A percentile compares a stretch with the other conserved stretches of the same genome.
Evolutionary conservation across 2,329 filamentous ascomycete genomes (phyloP).

Genomic region (Fusarium mexicanum): DNA sequence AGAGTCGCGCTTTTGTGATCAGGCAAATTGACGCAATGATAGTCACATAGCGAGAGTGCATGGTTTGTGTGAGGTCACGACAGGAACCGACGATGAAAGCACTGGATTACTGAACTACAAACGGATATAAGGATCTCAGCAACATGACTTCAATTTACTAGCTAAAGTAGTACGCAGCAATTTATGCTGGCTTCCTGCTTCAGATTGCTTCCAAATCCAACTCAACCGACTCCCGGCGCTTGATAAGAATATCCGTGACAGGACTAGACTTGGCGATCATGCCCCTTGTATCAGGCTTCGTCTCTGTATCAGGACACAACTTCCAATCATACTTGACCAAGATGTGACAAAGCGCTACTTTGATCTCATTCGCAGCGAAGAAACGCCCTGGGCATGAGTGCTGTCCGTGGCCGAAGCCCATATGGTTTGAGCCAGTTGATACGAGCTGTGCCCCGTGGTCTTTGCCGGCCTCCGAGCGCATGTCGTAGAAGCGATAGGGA

Average conservation of each 20-base stretch:
- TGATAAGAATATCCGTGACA: not conserved
- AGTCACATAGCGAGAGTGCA: fast-evolving
- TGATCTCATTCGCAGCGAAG: not conserved
- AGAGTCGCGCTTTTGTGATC: fast-evolving
- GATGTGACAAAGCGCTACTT: not conserved
- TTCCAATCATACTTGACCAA: slow-evolving; percentile 12
- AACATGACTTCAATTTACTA: no score
- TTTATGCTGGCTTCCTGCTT: fast-evolving
- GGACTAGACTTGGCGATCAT: not conserved
- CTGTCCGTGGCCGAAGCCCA: not conserved
- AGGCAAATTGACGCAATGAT: fast-evolving
- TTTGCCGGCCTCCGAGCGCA: not conserved
- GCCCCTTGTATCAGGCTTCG: not conserved
- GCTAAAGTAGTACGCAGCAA: no score
- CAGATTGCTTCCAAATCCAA: not conserved
- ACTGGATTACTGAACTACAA: not conserved
- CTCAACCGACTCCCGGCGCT: not conserved
- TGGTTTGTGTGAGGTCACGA: fast-evolving
- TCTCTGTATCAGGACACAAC: not conserved
- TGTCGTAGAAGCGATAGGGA: not conserved
- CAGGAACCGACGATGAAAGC: fast-evolving
- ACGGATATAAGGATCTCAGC: fast-evolving
- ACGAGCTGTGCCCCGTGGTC: not conserved
- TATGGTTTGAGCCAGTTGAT: not conserved
- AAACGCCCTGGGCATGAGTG: not conserved